A percentile compares a stretch with the other conserved stretches of the same genome.
phyloP scores from a whole-genome alignment of 495 filamentous ascomycete species.

The Xylaria flabelliformis region DNA sequence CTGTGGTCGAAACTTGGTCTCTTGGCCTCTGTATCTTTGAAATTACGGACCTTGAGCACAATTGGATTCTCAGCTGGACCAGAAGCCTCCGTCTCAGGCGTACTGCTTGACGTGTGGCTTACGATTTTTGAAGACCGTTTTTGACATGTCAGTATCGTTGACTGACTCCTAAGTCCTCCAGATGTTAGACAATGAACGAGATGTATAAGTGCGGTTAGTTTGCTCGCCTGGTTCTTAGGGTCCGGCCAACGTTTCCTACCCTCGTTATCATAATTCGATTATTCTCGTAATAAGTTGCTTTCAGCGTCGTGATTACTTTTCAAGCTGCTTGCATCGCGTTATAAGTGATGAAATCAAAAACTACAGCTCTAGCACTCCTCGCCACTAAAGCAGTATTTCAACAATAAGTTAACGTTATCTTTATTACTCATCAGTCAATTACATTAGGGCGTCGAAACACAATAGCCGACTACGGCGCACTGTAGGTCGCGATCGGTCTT shows the following conservation, averaged over 20 bases:
- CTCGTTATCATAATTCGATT: background rate
- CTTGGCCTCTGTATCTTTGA: background rate
- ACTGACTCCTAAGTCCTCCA: background rate
- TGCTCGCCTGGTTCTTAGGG: background rate
- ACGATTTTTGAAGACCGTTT: background rate
- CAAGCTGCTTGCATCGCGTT: background rate
- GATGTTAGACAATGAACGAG: background rate
- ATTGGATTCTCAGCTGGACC: background rate
- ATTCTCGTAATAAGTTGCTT: background rate
- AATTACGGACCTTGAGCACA: background rate
- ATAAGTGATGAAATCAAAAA: no score
- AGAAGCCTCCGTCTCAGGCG: background rate
- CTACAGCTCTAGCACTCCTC: no score
- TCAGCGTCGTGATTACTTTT: background rate
- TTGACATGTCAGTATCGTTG: background rate
- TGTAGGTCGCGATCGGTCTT: no score
- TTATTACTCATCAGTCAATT: background rate
- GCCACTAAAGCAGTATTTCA: no score
- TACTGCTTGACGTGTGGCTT: background rate
- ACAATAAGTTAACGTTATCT: background rate
- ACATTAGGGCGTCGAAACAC: no score
- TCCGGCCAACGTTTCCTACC: background rate
- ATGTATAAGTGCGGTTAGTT: background rate
- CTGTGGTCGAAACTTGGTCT: background rate
- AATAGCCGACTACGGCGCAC: background rate